Evolutionary conservation across 495 filamentous ascomycete genomes (phyloP).

Genomic region (Friedmanniomyces simplex): DNA sequence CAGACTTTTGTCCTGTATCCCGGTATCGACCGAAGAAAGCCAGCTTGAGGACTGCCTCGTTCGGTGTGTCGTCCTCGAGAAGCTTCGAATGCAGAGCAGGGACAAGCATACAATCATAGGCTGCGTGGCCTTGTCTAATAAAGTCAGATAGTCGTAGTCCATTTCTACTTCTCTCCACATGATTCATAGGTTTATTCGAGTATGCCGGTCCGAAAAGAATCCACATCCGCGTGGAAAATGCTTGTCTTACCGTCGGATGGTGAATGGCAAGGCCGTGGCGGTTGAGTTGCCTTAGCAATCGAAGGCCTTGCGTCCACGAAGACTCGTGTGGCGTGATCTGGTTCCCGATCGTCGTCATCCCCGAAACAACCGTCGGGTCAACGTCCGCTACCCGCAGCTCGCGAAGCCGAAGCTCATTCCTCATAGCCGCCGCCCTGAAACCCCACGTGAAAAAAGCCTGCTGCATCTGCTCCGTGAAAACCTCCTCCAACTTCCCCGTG

Average conservation of each 20-base stretch:
- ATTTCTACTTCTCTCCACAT: conserved; percentile 12
- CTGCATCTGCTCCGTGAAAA: conserved; percentile 41
- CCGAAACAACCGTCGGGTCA: no score
- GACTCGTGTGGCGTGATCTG: conserved; percentile 7
- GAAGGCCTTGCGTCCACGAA: conserved; percentile 41
- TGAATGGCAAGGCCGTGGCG: conserved; percentile 38
- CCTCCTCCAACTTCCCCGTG: conserved; percentile 5
- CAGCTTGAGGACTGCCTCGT: not conserved
- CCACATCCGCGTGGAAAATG: conserved; percentile 40
- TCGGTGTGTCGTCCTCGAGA: not conserved
- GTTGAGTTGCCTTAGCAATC: conserved; percentile 41
- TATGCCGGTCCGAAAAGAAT: conserved; percentile 38
- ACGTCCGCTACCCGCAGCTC: not conserved
- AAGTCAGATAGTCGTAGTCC: conserved; percentile 13
- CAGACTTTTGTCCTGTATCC: not conserved
- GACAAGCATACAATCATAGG: conserved; percentile 19
- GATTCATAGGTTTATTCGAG: conserved; percentile 29
- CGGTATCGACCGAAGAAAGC: conserved; percentile 11
- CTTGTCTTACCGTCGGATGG: conserved; percentile 29
- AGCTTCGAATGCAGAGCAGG: not conserved
- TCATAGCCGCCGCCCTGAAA: conserved; percentile 35
- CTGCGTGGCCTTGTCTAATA: conserved; percentile 20
- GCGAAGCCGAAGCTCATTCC: conserved; percentile 12
- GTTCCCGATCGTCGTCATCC: no score
- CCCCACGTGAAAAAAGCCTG: conserved; percentile 50